Evolutionary conservation across 2,329 filamentous ascomycete species (phyloP).

Genomic region (Talaromyces sp.): DNA sequence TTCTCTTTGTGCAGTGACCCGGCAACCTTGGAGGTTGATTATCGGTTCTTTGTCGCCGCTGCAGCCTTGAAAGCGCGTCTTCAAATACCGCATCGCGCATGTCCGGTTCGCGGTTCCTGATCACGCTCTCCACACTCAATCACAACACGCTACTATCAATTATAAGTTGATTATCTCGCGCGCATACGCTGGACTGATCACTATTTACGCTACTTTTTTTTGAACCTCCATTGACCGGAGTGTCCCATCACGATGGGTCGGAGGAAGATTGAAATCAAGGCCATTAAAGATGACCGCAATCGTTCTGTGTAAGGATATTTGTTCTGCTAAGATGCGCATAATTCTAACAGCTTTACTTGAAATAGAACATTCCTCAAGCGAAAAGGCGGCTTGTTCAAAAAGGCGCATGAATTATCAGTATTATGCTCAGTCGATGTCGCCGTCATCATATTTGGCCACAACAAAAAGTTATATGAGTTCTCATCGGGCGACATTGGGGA

Average conservation of each 20-base stretch:
- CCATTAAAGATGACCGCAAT: conserved; percentile 97
- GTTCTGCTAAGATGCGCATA: not conserved
- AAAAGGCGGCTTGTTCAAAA: conserved; percentile 98
- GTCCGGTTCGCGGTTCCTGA: not conserved
- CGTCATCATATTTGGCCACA: conserved; percentile 97
- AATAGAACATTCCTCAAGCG: conserved; percentile 92
- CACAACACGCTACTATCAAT: not conserved
- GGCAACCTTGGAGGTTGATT: not conserved
- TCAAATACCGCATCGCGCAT: conserved; percentile 8
- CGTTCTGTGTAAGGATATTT: conserved; percentile 80
- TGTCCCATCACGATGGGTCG: conserved; percentile 68
- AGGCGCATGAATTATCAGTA: conserved; percentile 96
- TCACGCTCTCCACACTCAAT: not conserved
- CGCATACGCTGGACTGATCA: not conserved
- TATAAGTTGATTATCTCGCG: not conserved
- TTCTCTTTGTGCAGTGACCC: not conserved
- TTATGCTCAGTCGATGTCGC: conserved; percentile 98
- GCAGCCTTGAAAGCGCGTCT: not conserved
- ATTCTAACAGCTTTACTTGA: conserved; percentile 17
- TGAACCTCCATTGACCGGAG: not conserved
- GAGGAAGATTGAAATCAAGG: conserved; percentile 99
- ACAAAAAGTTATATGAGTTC: conserved; percentile 99
- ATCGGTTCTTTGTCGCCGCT: conserved; percentile 5
- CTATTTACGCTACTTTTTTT: not conserved
- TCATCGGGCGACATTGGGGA: conserved; percentile 92